Evolutionary conservation across 140 eudicot genomes (phyloP), one percentile per base, ranked within the genome.

Genomic region (Bidens hawaiensis): DNA sequence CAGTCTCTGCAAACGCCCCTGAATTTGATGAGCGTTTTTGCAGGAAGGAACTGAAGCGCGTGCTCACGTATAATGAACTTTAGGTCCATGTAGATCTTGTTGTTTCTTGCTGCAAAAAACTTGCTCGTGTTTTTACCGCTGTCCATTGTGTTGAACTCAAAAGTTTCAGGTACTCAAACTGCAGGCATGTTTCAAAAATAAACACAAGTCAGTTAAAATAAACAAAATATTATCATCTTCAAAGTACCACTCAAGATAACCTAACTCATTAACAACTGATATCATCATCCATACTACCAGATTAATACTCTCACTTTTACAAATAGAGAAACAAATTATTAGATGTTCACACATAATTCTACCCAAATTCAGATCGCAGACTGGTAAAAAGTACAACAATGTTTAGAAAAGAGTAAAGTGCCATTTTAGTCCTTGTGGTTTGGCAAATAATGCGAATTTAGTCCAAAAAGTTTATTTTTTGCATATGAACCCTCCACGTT

Each of bases 31-130:
- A 86, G 79, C 2, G 90, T 75, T 64, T 86, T 86, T 3, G 95
- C 90, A 1, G 95, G 95, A 72, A 86, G 85, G 51, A 70, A 86
- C 36, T 66, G 79, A 23, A 86, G 95, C 2, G 90, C 85, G 61
- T 75, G 73, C 61, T 82, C 94, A 33, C 84, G 76, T 52, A 85
- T 64, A 51, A 82, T 68, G 50, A 79, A 80, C 64, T 74, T 85
- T 27, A 82, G 76, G 43, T 85, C 94, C 94, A 79, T 70, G 78
- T 76, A 79, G 60, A 81, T 70, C 81, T 60, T 79, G 73, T 62
- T 69, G 78, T 79, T 74, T 45, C 38, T 52, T n/a, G 55, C n/a
- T 22, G 53, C 76, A 34, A 77, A 65, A 14, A 71, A 21, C 33
- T 83, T 82, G 66, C 33, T 53, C 13, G 62, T 47, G 60, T 62